Evolutionary conservation across 305 asterid genomes (phyloP), one percentile per base, ranked within the genome.

Genomic region (Fraxinus sp.): DNA sequence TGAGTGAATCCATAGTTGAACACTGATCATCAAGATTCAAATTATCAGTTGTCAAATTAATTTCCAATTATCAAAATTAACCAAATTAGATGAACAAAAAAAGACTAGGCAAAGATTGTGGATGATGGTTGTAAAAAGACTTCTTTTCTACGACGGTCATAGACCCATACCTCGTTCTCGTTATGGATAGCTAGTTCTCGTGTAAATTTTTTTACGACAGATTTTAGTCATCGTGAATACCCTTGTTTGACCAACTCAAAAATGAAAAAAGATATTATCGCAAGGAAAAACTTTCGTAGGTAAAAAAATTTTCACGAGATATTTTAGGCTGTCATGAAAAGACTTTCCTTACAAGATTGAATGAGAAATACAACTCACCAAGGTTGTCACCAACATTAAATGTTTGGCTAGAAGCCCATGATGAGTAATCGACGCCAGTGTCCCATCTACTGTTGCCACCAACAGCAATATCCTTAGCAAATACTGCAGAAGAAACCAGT

Each of bases 371-470:
- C 0, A 86, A 68, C 90, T 79, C 80, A 88, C 90, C 68, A 3
- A 88, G 86, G 28, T 75, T 59, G 79, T 89, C 91, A 0, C 84
- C 87, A 0, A 41, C 52, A 1, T 75, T 16, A 72, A 85, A 88
- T 0, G 82, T 86, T 39, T 46, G 79, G 28, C 79, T 68, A 0
- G 36, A 62, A 46, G 88, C 79, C 92, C 92, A 90, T 4, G 1
- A 20, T 18, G 0, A 55, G 46, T 83, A 88, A 75, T 88, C n/a
- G 77, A 78, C 26, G 75, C 33, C 32, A 83, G 41, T 30, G 77
- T 9, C 72, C 92, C 92, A 89, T 57, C 88, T 85, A n/a, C 20
- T 1, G 72, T 0, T 1, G 49, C 80, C 91, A 2, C 91, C 91
- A 1, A 90, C 90, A 33, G n/a, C 75, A 86, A 79, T 3, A 83